phyloP scores from a whole-genome alignment of 345 rosid species.

The Noccaea bulbosa region DNA sequence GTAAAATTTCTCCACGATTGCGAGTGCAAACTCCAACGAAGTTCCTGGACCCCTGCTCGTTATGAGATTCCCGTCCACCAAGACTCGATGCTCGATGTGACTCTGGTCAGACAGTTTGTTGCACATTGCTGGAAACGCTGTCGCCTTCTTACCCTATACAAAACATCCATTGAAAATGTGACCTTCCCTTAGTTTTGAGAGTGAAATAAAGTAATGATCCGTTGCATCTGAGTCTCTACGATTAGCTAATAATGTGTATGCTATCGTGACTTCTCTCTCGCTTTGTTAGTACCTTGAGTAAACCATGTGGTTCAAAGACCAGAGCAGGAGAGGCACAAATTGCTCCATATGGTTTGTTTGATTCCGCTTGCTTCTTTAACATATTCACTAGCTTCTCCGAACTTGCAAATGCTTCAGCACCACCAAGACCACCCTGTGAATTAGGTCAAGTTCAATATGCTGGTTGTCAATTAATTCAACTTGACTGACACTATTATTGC shows the following conservation, averaged over 20 bases:
- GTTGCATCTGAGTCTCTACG: conserved; percentile 3
- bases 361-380: conserved; percentile 75
- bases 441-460: neutral
- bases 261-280: conserved; percentile 3
- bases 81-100: conserved; percentile 73
- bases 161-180: neutral
- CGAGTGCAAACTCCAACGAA: conserved; percentile 82
- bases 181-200: too few species aligned
- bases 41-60: conserved; percentile 96
- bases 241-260: conserved; percentile 11
- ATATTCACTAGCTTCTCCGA: conserved; percentile 77
- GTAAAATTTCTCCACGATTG: conserved; percentile 75
- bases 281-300: conserved; percentile 67
- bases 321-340: conserved; percentile 96
- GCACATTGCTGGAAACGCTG: conserved; percentile 87
- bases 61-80: conserved; percentile 90
- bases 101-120: conserved; percentile 75
- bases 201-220: neutral
- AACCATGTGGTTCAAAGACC: conserved; percentile 86
- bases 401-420: conserved; percentile 85
- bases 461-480: conserved; percentile 12
- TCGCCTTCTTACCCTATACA: conserved; percentile 88
- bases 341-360: conserved; percentile 88
- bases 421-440: conserved; percentile 89
- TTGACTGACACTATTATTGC: conserved; percentile 6